Evolutionary conservation across 352 stramenopile genomes (phyloP).

Genomic region (Aphanomyces astaci): DNA sequence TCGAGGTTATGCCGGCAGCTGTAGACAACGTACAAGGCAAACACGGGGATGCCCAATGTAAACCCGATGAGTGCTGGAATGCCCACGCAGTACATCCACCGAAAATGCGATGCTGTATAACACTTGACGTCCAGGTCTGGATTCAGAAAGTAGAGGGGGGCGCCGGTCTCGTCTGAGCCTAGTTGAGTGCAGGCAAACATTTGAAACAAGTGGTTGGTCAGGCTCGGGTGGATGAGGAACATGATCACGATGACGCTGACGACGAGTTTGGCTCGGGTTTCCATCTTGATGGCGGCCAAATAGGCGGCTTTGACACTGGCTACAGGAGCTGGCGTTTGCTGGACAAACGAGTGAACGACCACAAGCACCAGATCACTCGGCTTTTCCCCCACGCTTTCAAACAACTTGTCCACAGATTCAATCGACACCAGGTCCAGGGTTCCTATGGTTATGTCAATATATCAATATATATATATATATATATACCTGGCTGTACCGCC

Average conservation of each 20-base stretch:
- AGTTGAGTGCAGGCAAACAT: slow-evolving; percentile 5
- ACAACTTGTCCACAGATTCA: not conserved
- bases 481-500: no score
- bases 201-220: slow-evolving; percentile 15
- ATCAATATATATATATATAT: no score
- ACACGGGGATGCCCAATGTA: slow-evolving; percentile 3
- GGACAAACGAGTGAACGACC: not conserved
- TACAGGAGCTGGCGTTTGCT: not conserved
- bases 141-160: not conserved
- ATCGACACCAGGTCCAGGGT: not conserved
- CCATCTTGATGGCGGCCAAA: not conserved
- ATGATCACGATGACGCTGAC: slow-evolving; percentile 10
- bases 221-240: slow-evolving; percentile 12
- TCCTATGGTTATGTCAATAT: no score
- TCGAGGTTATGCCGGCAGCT: not conserved
- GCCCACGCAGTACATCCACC: not conserved
- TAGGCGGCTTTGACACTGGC: not conserved
- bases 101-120: not conserved
- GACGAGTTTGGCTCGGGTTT: not conserved
- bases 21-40: not conserved
- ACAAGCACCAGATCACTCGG: not conserved
- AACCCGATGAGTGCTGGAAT: not conserved
- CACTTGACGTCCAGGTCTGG: slow-evolving; percentile 1
- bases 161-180: not conserved
- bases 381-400: not conserved